phyloP scores from a whole-genome alignment of 306 rosid genomes.

The Rosa multiflora region DNA sequence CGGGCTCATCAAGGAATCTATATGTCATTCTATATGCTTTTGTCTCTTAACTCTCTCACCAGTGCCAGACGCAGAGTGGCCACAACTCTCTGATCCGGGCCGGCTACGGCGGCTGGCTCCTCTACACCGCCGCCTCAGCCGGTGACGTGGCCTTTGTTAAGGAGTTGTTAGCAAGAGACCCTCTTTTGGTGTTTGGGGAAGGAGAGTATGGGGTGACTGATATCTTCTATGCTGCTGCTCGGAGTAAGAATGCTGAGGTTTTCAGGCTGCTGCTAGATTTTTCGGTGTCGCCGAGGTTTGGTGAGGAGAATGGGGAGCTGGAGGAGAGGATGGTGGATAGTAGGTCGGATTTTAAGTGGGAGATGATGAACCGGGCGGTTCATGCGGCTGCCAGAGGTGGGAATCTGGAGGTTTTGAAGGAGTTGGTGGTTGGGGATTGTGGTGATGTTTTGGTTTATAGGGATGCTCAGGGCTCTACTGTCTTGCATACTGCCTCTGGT shows the following conservation, averaged over 20 bases:
- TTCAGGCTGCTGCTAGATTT: constrained; percentile 56
- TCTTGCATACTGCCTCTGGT: constrained; percentile 75
- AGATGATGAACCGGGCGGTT: constrained; percentile 70
- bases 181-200: constrained; percentile 74
- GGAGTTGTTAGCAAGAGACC: constrained; percentile 58
- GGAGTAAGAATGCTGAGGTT: constrained; percentile 62
- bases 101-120: constrained; percentile 97
- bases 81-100: constrained; percentile 70
- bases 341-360: constrained; percentile 49
- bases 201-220: constrained; percentile 94
- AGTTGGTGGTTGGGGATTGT: constrained; percentile 44
- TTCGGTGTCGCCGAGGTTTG: constrained; percentile 46
- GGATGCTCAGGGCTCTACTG: constrained; percentile 67
- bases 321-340: constrained; percentile 45
- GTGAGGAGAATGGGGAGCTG: constrained; percentile 29
- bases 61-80: constrained; percentile 46
- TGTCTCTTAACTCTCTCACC: constrained; percentile 34
- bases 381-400: constrained; percentile 94
- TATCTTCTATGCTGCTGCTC: constrained; percentile 74
- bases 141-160: constrained; percentile 68
- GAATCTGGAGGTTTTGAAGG: constrained; percentile 64
- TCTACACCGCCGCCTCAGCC: constrained; percentile 90
- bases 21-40: constrained; percentile 36
- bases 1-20: constrained; percentile 37
- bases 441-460: constrained; percentile 44